Evolutionary conservation across 768 basidiomycete genomes (phyloP), one percentile per base, ranked within the genome.

Genomic region (Mycena sanguinolenta): DNA sequence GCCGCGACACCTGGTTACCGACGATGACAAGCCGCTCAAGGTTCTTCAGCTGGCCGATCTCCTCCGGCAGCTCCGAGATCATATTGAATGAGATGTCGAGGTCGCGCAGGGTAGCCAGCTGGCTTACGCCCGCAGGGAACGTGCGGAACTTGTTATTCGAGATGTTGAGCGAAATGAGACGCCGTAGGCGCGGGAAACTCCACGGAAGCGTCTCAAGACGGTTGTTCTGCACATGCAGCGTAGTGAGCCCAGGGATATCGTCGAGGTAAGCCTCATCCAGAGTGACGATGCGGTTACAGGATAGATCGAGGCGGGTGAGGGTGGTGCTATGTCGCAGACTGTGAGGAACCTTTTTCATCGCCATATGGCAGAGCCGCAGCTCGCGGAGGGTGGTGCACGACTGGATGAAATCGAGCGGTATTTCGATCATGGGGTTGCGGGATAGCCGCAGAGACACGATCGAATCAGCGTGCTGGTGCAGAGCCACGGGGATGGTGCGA

Each of bases 31-130:
- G 85, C 19, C 87, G 83, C 73, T 95, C 90, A 50, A 99, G 87
- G 4, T 87, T 84, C 36, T 79, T 79, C 62, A 99, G 84, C 39
- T 87, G 82, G 1, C 93, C 93, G 50, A 99, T 90, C 52, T 92
- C 89, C 42, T 93, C 90, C 0, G 97, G 96, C 2, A 99, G 86
- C 58, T 91, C 89, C 0, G 88, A 85, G 67, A 99, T 91, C 79
- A 87, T 90, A 83, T 99, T 99, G 86, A 98, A 98, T 0, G 98
- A 99, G 46, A 98, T 85, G 75, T 99, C 97, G 28, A 99, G 90
- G 74, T 97, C 95, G 42, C 87, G 83, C 23, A 99, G 88, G n/a
- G 82, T 86, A 7, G 84, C 80, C 77, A 99, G 88, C 70, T 92
- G 84, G 78, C 88, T 90, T 30, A 99, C 87, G 39, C 93, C 93